Evolutionary conservation across 306 rosid genomes (phyloP).

Genomic region (Corylus americana): DNA sequence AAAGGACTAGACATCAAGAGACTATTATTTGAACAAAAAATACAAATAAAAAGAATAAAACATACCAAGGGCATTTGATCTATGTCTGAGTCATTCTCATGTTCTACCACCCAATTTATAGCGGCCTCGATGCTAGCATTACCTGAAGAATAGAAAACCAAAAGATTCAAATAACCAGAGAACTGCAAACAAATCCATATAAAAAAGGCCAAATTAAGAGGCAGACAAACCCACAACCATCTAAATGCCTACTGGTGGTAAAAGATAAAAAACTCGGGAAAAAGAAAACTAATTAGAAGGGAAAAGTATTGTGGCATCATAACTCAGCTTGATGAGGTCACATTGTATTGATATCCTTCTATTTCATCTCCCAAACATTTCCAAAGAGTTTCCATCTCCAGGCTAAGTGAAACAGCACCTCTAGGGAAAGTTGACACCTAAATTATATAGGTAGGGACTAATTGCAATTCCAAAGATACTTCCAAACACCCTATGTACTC

Average conservation of each 20-base stretch:
- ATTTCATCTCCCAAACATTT: neutral
- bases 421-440: neutral
- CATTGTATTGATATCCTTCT: neutral
- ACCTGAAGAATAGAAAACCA: constrained; percentile 50
- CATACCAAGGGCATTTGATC: constrained; percentile 92
- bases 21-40: neutral
- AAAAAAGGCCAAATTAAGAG: constrained; percentile 1
- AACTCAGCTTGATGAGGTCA: neutral
- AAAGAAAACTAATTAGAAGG: neutral
- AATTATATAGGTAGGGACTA: neutral
- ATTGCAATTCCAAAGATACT: neutral
- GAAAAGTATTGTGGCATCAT: neutral
- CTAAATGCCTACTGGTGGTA: neutral
- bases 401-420: neutral
- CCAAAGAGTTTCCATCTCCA: neutral
- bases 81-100: constrained; percentile 74
- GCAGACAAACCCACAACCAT: constrained; percentile 1
- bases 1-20: neutral
- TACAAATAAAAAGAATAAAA: constrained; percentile 1
- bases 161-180: constrained; percentile 27
- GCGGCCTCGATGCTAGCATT: constrained; percentile 87
- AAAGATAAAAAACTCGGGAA: neutral
- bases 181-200: neutral
- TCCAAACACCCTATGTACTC: neutral
- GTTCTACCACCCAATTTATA: constrained; percentile 88